A percentile compares a stretch with the other conserved stretches of the same genome.
Conservation (phyloP, 306 rosid genomes). For the Luffa aegyptiaca region DNA sequence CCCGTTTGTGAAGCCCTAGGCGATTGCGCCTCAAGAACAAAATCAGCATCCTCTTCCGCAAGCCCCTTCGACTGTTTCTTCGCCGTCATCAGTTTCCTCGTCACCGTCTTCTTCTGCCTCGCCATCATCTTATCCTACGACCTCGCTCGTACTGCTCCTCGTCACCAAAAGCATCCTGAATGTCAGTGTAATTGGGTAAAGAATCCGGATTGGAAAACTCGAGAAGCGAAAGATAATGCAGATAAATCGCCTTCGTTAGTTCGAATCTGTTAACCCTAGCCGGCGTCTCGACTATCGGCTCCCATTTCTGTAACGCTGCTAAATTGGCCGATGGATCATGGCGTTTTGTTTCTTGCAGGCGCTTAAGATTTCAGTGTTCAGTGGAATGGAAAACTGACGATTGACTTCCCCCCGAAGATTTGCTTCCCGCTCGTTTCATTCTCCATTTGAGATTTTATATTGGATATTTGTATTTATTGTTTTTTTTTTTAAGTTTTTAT, state of each 20-base stretch:
- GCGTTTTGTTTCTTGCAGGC: neutral
- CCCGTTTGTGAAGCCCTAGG: conserved; percentile 20
- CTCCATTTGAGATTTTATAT: neutral
- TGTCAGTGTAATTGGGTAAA: neutral
- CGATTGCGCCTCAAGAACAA: conserved; percentile 12
- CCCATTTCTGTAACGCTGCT: neutral
- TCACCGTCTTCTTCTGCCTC: conserved; percentile 3
- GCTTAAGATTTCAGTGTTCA: neutral
- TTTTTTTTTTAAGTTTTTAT: too few relatives aligned
- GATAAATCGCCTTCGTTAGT: neutral
- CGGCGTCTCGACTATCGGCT: neutral
- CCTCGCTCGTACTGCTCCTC: neutral
- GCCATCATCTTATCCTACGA: neutral
- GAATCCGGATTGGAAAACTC: neutral
- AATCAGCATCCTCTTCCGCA: conserved; percentile 16
- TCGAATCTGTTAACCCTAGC: neutral
- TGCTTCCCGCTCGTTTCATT: neutral
- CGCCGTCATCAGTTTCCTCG: conserved; percentile 7
- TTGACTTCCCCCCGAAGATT: too few relatives aligned
- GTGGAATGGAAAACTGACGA: neutral
- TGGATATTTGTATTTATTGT: too few relatives aligned
- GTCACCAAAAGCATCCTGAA: neutral
- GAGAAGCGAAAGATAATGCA: neutral
- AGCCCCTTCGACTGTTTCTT: conserved; percentile 11
- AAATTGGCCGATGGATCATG: neutral